A percentile compares a stretch with the other conserved stretches of the same genome.
These are phyloP conservation scores for Globisporangium cederbergense DNA, from an alignment of 352 stramenopile species.

Conservation along the genomic window DNA sequence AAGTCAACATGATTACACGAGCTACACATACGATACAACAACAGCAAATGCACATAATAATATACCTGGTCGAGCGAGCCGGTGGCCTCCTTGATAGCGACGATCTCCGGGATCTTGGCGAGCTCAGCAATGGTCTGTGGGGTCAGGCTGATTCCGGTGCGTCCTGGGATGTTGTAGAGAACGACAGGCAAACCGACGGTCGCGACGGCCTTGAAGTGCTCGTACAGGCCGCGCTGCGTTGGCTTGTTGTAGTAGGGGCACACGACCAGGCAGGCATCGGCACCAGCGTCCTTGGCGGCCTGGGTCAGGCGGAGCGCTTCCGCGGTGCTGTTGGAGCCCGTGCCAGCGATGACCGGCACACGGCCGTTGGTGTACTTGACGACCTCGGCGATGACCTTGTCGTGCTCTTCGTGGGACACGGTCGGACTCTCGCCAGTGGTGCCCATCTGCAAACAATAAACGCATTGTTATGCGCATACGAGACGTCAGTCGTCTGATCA, in stretches of 20 bases:
- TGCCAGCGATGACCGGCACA: constrained; percentile 94
- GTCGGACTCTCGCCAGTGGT: constrained; percentile 97
- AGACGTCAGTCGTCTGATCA: neutral
- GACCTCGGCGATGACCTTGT: constrained; percentile 91
- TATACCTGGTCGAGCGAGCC: constrained; percentile 83
- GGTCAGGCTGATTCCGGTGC: constrained; percentile 94
- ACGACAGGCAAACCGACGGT: constrained; percentile 91
- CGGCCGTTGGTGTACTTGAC: constrained; percentile 73
- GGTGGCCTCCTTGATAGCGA: constrained; percentile 98
- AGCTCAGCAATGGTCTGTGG: constrained; percentile 93
- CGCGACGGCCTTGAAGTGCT: constrained; percentile 92
- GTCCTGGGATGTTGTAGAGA: constrained; percentile 97
- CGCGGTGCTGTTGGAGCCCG: constrained; percentile 92
- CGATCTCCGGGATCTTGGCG: constrained; percentile 93
- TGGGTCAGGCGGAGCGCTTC: constrained; percentile 85
- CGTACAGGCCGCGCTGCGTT: constrained; percentile 93
- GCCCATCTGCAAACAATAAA: constrained; percentile 63
- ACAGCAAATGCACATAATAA: neutral
- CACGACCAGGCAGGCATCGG: constrained; percentile 94
- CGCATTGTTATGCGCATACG: neutral
- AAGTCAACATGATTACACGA: neutral
- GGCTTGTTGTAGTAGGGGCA: constrained; percentile 99
- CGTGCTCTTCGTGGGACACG: constrained; percentile 93
- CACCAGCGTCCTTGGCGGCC: constrained; percentile 90
- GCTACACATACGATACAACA: neutral